phyloP scores from a whole-genome alignment of 805 yeast genomes.

The Kluyveromyces nonfermentans region DNA sequence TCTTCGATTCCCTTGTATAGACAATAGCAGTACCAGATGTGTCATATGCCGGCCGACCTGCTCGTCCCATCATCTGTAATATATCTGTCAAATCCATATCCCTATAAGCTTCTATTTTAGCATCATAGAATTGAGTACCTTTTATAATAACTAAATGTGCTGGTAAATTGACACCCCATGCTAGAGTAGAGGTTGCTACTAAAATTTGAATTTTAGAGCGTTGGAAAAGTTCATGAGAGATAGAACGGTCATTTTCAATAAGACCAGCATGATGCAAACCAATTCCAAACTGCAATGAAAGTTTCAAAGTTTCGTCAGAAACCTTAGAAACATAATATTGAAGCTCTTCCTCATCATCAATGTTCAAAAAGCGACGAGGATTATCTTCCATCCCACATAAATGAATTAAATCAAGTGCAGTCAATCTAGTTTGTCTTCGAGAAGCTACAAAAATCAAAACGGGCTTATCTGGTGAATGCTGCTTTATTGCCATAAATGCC shows the following conservation, averaged over 20 bases:
- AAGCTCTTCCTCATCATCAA: slow-evolving; percentile 67
- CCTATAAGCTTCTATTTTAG: slow-evolving; percentile 86
- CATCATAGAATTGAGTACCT: slow-evolving; percentile 93
- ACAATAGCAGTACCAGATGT: slow-evolving; percentile 88
- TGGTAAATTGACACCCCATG: slow-evolving; percentile 99
- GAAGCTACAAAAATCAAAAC: slow-evolving; percentile 96
- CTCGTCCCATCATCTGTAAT: slow-evolving; percentile 96
- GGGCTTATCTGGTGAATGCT: slow-evolving; percentile 87
- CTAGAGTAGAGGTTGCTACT: slow-evolving; percentile 93
- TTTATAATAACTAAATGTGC: slow-evolving; percentile 97
- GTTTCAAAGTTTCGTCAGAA: slow-evolving; percentile 71
- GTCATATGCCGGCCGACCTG: slow-evolving; percentile 97
- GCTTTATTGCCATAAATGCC: slow-evolving; percentile 84
- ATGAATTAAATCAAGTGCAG: slow-evolving; percentile 66
- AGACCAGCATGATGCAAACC: slow-evolving; percentile 98
- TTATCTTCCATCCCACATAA: slow-evolving; percentile 54
- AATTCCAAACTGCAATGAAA: slow-evolving; percentile 70
- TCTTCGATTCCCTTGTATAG: slow-evolving; percentile 69
- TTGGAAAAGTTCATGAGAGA: slow-evolving; percentile 79
- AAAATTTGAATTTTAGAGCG: slow-evolving; percentile 79
- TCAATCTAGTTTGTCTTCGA: slow-evolving; percentile 82
- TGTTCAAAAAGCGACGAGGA: slow-evolving; percentile 57
- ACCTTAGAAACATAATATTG: slow-evolving; percentile 77
- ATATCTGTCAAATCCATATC: slow-evolving; percentile 95
- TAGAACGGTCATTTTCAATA: slow-evolving; percentile 77